phyloP scores from a whole-genome alignment of 352 stramenopile species.

The Stramenopiles sp. region DNA sequence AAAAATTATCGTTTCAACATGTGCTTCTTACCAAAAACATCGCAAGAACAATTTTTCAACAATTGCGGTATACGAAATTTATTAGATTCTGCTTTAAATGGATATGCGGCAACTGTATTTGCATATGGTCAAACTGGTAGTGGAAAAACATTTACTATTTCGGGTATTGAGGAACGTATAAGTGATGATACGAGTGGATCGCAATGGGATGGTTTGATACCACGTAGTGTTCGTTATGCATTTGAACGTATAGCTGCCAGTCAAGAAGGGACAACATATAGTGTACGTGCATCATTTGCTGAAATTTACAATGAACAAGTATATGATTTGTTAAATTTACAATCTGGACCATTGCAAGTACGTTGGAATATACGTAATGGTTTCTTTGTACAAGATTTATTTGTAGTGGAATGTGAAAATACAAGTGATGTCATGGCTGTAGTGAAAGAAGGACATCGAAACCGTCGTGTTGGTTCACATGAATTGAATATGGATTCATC shows the following conservation, averaged over 20 bases:
- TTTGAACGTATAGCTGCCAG: slow-evolving; percentile 74
- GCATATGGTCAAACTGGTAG: slow-evolving; percentile 89
- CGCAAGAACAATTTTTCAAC: slow-evolving; percentile 89
- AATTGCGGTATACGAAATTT: slow-evolving; percentile 65
- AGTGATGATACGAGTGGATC: slow-evolving; percentile 51
- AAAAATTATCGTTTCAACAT: slow-evolving; percentile 72
- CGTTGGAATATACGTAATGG: slow-evolving; percentile 39
- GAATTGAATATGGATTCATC: slow-evolving; percentile 72
- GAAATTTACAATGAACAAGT: slow-evolving; percentile 46
- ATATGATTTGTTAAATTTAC: neutral
- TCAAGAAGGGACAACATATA: slow-evolving; percentile 42
- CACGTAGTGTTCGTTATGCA: slow-evolving; percentile 69
- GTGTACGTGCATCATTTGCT: slow-evolving; percentile 82
- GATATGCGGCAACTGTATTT: slow-evolving; percentile 88
- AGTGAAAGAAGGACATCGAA: slow-evolving; percentile 49
- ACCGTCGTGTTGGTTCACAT: slow-evolving; percentile 56
- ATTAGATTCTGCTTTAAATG: slow-evolving; percentile 77
- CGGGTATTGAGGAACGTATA: no score
- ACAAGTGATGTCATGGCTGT: slow-evolving; percentile 50
- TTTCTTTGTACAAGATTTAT: slow-evolving; percentile 52
- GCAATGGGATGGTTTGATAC: slow-evolving; percentile 78
- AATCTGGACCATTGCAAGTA: slow-evolving; percentile 16
- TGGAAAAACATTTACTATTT: slow-evolving; percentile 96
- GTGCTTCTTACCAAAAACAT: slow-evolving; percentile 78
- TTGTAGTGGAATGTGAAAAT: slow-evolving; percentile 49